Evolutionary conservation across 495 filamentous ascomycete species (phyloP).

Genomic region (Aspergillus panamensis): DNA sequence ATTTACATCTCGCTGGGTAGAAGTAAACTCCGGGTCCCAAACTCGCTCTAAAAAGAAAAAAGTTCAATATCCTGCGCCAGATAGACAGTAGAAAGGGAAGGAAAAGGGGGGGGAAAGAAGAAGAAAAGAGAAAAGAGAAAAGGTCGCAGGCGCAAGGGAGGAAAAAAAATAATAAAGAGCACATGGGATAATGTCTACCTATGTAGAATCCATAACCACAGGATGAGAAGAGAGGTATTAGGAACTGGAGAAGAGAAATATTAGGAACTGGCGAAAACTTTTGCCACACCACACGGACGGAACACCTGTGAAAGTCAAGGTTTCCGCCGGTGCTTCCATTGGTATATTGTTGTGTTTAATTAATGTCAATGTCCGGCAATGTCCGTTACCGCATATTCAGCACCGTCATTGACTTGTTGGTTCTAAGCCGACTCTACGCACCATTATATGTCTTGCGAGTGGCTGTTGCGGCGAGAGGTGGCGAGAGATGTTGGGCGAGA

Average conservation of each 20-base stretch:
- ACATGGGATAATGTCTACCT: neutral
- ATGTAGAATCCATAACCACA: neutral
- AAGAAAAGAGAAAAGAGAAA: neutral
- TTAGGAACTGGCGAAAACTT: neutral
- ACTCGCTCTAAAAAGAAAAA: neutral
- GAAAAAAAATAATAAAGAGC: neutral
- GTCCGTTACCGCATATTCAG: conserved; percentile 13
- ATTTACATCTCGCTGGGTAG: neutral
- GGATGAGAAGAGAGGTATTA: neutral
- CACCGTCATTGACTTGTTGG: conserved; percentile 1
- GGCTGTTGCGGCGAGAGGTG: conserved; percentile 41
- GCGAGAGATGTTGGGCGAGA: conserved; percentile 35
- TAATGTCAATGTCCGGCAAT: conserved; percentile 7
- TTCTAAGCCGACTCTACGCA: conserved; percentile 1
- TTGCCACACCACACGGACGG: neutral
- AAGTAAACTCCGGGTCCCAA: neutral
- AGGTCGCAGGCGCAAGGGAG: too few relatives aligned
- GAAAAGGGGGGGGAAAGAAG: neutral
- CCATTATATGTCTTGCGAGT: conserved; percentile 10
- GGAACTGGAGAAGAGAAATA: neutral
- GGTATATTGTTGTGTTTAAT: neutral
- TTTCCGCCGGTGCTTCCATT: neutral
- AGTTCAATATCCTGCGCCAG: neutral
- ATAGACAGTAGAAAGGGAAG: neutral
- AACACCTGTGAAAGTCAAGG: neutral